Evolutionary conservation across 768 basidiomycete genomes (phyloP), one percentile per base, ranked within the genome.

Genomic region (Panellus pusillus): DNA sequence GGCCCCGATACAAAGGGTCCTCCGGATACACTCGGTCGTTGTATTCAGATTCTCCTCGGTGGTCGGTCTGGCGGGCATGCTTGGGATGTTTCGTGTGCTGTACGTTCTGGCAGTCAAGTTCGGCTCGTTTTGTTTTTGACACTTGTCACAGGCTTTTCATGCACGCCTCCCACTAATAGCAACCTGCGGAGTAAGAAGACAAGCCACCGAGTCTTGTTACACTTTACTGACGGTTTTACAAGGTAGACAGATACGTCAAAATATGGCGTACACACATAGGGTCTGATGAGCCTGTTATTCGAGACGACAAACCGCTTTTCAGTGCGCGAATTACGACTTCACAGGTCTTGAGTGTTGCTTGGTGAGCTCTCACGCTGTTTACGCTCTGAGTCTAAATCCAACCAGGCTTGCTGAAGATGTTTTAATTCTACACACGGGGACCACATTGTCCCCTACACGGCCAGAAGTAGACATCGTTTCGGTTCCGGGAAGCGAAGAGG

Each of bases 281-380:
- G 31, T 65, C 71, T 17, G 48, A 57, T 3, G 66, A 73, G n/a
- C 55, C 54, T 9, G 69, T 84, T 45, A 70, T 73, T 44, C 75
- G 87, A 31, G 84, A 86, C 65, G 89, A 91, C 55, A 91, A 90
- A 55, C 89, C 90, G 0, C 65, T 92, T 3, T 91, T 90, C 63
- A 86, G 83, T 59, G 87, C 81, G 24, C 71, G 75, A 28, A 74
- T 92, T 12, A 89, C 91, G 60, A 82, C 80, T 59, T 80, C 85
- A 14, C 75, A 83, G 9, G 78, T 89, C 2, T 65, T 84, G 17
- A 86, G 86, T 2, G 71, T 91, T 1, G 68, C 74, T 35, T 91
- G 89, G 89, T 86, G 11, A 20, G 51, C 55, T 15, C 69, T 50
- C 1, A 1, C 9, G 38, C 48, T 17, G 9, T 52, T 39, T 43